Conservation (phyloP, 176 grass and related monocot genomes). For the Oryza coarctata region DNA sequence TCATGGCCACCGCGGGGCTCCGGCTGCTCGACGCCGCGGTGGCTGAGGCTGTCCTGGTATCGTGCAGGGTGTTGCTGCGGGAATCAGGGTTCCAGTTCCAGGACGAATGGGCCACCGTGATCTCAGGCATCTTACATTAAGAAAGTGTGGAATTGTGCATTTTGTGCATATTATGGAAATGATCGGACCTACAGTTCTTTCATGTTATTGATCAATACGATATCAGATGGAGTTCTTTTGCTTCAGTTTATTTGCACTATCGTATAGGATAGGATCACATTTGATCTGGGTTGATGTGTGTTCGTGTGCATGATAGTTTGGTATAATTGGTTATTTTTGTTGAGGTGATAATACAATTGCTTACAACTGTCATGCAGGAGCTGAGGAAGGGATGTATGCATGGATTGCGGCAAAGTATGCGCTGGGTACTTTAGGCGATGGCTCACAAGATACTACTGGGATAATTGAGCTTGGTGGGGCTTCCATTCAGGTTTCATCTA, state of each 20-base stretch:
- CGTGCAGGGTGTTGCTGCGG: constrained; percentile 74
- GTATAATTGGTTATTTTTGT: not conserved
- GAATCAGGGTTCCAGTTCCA: constrained; percentile 57
- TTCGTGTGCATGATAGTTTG: not conserved
- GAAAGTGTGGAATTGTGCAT: not conserved
- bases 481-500: constrained; percentile 66
- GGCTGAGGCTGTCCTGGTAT: constrained; percentile 55
- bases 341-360: constrained; percentile 23
- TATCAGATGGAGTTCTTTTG: not conserved
- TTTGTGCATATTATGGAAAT: not conserved
- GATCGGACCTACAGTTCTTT: not conserved
- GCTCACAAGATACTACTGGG: constrained; percentile 60
- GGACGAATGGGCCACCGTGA: constrained; percentile 80
- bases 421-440: constrained; percentile 54
- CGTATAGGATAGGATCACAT: not conserved
- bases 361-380: constrained; percentile 50
- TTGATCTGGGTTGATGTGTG: not conserved
- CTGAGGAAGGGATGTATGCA: constrained; percentile 87
- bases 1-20: constrained; percentile 85
- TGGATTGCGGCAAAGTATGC: constrained; percentile 93
- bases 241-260: not conserved
- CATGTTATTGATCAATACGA: not conserved
- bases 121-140: constrained; percentile 58
- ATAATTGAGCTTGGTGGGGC: constrained; percentile 95
- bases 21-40: constrained; percentile 51